phyloP scores from a whole-genome alignment of 2,329 filamentous ascomycete species.

The Clonostachys byssicola region DNA sequence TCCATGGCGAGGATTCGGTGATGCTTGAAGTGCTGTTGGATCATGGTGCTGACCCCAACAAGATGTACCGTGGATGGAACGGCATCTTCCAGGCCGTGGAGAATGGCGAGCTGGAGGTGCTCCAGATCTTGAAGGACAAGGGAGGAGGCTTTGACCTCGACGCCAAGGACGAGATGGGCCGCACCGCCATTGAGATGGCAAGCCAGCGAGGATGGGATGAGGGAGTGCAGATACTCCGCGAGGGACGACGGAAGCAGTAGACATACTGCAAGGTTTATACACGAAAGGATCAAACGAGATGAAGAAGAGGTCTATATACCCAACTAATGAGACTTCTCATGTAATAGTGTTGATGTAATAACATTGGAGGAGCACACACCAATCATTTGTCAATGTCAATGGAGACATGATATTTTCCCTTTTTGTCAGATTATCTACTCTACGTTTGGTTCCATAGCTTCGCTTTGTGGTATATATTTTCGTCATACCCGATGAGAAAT shows the following conservation, averaged over 20 bases:
- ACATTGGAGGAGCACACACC: no score
- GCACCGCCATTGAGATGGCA: slow-evolving; percentile 53
- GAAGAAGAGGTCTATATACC: no score
- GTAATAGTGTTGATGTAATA: no score
- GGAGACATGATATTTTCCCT: neutral
- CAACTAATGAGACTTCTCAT: no score
- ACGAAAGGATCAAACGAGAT: no score
- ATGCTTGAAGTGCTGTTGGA: slow-evolving; percentile 60
- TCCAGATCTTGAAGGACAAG: slow-evolving; percentile 45
- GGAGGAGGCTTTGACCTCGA: slow-evolving; percentile 42
- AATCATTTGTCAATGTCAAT: no score
- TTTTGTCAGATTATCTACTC: no score
- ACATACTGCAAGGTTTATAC: no score
- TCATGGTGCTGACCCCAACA: slow-evolving; percentile 64
- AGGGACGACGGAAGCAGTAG: no score
- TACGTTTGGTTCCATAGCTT: no score
- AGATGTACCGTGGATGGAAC: slow-evolving; percentile 63
- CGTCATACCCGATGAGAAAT: no score
- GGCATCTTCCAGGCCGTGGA: slow-evolving; percentile 62
- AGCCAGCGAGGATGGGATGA: slow-evolving; percentile 55
- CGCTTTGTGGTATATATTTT: no score
- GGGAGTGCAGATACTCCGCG: slow-evolving; percentile 38
- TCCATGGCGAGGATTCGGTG: slow-evolving; percentile 49
- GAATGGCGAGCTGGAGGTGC: slow-evolving; percentile 52
- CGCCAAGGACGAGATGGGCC: slow-evolving; percentile 47